phyloP scores from a whole-genome alignment of 1,139 yeast species.

The Diutina mesorugosa region DNA sequence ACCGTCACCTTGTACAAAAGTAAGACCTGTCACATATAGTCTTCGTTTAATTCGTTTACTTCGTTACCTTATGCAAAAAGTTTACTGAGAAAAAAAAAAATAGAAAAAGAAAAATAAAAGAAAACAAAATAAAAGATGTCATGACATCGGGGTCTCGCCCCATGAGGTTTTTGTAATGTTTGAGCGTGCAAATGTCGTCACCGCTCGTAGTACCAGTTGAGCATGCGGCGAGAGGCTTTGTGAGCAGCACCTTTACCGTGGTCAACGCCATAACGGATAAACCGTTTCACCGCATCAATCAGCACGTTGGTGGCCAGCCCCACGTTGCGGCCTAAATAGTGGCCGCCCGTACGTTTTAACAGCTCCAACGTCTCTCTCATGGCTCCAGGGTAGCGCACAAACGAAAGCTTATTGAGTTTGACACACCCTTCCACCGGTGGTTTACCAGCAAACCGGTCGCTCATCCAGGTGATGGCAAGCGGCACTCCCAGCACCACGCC shows the following conservation, averaged over 20 bases:
- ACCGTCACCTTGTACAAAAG: too few relatives aligned
- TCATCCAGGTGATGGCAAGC: not conserved
- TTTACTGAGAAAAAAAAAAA: too few relatives aligned
- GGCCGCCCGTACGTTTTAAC: not conserved
- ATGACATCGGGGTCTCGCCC: too few relatives aligned
- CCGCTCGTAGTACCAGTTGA: not conserved
- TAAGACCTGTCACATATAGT: too few relatives aligned
- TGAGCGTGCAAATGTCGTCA: too few relatives aligned
- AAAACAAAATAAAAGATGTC: too few relatives aligned
- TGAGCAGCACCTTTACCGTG: not conserved
- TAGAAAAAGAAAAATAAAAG: too few relatives aligned
- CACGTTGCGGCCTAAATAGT: not conserved
- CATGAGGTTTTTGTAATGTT: too few relatives aligned
- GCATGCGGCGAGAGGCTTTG: not conserved
- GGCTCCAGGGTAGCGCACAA: not conserved
- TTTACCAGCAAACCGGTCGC: not conserved
- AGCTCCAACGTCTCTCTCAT: not conserved
- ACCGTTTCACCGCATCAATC: not conserved
- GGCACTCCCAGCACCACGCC: constrained; percentile 2
- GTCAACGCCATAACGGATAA: not conserved
- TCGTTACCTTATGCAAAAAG: too few relatives aligned
- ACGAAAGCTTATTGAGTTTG: not conserved
- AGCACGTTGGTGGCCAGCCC: not conserved
- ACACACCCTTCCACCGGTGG: not conserved
- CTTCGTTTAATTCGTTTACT: too few relatives aligned